Base-by-base conservation (phyloP, 306 rosid species). In the Medicago lupulina region DNA sequence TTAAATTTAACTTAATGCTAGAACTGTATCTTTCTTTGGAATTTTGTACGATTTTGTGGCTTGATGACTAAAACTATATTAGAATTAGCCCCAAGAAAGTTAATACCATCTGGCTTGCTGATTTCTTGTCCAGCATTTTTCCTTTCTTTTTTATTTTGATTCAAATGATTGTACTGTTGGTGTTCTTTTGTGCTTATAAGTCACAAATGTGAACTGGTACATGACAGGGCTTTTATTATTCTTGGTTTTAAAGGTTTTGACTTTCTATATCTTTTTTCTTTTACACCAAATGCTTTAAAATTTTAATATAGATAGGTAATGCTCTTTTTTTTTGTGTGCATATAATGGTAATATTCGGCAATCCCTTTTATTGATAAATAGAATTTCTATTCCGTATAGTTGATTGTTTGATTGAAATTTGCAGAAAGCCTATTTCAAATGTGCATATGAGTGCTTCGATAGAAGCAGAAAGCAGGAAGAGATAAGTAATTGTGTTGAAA, bases 361-460 rank as follows among this genome's bases (percentile, higher is more conserved):
- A 44, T n/a, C 16, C 23, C 8, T 49, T 78, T 65, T 17, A 18
- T 19, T 78, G 59, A 61, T 25, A 50, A 70, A 57, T 23, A 43
- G 17, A 36, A 15, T 62, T 72, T 46, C 72, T 46, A 25, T 34
- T 61, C 19, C 63, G 17, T 59, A 15, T 73, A 17, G 59, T 61
- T 83, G 46, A 59, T 71, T 65, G 70, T 65, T 59, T 80, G 69
- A 54, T 68, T 67, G 74, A 28, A 78, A 59, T 61, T 31, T 85
- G 84, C 87, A 95, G 97, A 93, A 86, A 90, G 97, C 97, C 6
- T 92, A 92, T 80, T 95, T 92, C 79, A 89, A 82, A 86, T 95
- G 98, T n/a, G 97, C 97, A 0, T 79, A 92, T 23, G 97, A 92
- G 70, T 92, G 98, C 81, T 95, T 92, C 43, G 97, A 95, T 80